Evolutionary conservation across 2,329 filamentous ascomycete genomes (phyloP).

Genomic region (Grosmannia clavigera): DNA sequence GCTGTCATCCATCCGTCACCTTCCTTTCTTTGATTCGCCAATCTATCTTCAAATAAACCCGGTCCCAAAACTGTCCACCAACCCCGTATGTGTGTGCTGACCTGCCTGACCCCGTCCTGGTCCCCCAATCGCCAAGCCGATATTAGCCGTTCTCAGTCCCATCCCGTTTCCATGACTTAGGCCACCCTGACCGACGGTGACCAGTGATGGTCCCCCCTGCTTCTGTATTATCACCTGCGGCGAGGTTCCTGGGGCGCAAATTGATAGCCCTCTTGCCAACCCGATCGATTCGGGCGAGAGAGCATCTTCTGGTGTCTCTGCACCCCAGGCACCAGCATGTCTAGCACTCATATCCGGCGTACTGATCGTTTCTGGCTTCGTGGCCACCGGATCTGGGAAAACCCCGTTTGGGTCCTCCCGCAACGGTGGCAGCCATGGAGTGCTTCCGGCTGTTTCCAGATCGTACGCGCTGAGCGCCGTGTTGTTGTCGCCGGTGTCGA

Average conservation of each 20-base stretch:
- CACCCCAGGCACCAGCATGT: neutral
- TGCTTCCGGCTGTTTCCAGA: neutral
- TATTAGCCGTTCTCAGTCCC: neutral
- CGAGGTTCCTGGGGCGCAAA: constrained; percentile 9
- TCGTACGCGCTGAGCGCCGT: neutral
- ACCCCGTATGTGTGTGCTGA: constrained; percentile 13
- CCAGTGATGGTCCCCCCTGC: neutral
- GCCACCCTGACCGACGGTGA: no score
- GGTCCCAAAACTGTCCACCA: constrained; percentile 21
- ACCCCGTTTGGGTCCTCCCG: neutral
- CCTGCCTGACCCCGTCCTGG: constrained; percentile 7
- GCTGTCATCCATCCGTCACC: neutral
- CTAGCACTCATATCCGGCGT: neutral
- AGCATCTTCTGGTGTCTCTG: neutral
- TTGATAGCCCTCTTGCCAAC: constrained; percentile 20
- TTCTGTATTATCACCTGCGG: neutral
- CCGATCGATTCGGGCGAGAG: constrained; percentile 18
- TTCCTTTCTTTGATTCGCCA: neutral
- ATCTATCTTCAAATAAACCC: constrained; percentile 18
- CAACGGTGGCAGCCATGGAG: neutral
- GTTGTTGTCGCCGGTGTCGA: neutral
- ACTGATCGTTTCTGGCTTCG: neutral
- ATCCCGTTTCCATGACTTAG: neutral
- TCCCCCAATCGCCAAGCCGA: constrained; percentile 5
- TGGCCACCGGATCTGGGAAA: neutral